Evolutionary conservation across 495 filamentous ascomycete species (phyloP).

Genomic region (Melanomma pulvis-pyrius): DNA sequence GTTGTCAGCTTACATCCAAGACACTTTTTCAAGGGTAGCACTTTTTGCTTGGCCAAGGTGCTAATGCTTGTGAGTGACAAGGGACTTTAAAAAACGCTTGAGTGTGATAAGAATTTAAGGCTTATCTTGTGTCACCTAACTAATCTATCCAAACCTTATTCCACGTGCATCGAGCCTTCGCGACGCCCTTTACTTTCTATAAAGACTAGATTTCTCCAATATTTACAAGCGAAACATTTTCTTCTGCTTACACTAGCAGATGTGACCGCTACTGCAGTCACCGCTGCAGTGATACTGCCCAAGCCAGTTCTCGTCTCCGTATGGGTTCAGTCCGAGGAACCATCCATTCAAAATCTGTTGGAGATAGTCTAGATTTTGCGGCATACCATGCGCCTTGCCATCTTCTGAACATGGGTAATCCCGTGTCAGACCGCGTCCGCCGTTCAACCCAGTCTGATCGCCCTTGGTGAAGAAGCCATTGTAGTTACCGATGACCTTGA

Average conservation of each 20-base stretch:
- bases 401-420: background rate
- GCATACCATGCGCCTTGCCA: background rate
- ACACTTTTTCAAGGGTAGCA: background rate
- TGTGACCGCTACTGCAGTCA: background rate
- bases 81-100: constrained; percentile 3
- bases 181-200: no score
- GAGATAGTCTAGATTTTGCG: background rate
- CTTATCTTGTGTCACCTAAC: constrained; percentile 26
- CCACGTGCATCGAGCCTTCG: no score
- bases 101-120: background rate
- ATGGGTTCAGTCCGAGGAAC: background rate
- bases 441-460: background rate
- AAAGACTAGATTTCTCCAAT: no score
- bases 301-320: background rate
- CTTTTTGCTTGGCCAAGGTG: no score
- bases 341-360: background rate
- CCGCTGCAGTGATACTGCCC: background rate
- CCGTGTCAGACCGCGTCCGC: background rate
- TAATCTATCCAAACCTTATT: background rate
- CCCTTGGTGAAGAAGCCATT: background rate
- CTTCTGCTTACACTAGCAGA: no score
- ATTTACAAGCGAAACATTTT: no score
- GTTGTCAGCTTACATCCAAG: background rate
- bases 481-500: background rate
- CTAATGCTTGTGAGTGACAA: no score